A percentile compares a stretch with the other conserved stretches of the same genome.
Conservation (phyloP, 169 alveolate genomes). For the Cryptosporidium canis region DNA sequence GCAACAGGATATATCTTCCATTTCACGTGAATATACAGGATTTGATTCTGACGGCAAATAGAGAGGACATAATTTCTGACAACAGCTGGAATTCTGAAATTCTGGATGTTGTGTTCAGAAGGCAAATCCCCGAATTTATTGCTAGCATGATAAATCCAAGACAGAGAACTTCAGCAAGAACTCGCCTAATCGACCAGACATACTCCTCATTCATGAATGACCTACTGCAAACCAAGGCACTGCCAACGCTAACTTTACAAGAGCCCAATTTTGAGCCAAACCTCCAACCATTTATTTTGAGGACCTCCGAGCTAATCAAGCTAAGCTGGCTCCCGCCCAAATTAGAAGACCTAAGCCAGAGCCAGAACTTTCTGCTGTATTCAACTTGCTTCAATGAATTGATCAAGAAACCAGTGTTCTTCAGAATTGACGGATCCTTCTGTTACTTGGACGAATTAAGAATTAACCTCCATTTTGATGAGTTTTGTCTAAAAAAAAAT, state of each 20-base stretch:
- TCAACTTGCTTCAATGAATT: neutral
- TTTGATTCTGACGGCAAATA: slow-evolving; percentile 56
- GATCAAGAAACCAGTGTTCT: neutral
- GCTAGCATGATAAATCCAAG: slow-evolving; percentile 13
- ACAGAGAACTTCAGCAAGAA: neutral
- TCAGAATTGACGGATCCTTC: slow-evolving; percentile 31
- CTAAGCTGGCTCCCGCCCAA: slow-evolving; percentile 40
- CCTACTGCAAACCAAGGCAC: neutral
- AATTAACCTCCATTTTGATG: neutral
- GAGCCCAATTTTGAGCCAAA: neutral
- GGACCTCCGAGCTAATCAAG: slow-evolving; percentile 17
- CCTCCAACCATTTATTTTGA: neutral
- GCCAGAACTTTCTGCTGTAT: neutral
- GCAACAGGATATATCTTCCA: slow-evolving; percentile 9
- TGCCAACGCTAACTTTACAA: neutral
- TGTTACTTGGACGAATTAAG: neutral
- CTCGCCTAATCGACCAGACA: neutral
- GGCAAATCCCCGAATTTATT: slow-evolving; percentile 47
- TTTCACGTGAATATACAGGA: slow-evolving; percentile 63
- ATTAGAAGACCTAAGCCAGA: neutral
- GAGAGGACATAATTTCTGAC: slow-evolving; percentile 31
- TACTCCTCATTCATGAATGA: neutral
- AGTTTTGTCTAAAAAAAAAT: slow-evolving; percentile 17
- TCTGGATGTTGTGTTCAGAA: slow-evolving; percentile 5
- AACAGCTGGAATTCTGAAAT: slow-evolving; percentile 38